These are phyloP conservation scores for Capsicum pubescens DNA, from an alignment of 257 asterid genomes.

Conservation along the genomic window DNA sequence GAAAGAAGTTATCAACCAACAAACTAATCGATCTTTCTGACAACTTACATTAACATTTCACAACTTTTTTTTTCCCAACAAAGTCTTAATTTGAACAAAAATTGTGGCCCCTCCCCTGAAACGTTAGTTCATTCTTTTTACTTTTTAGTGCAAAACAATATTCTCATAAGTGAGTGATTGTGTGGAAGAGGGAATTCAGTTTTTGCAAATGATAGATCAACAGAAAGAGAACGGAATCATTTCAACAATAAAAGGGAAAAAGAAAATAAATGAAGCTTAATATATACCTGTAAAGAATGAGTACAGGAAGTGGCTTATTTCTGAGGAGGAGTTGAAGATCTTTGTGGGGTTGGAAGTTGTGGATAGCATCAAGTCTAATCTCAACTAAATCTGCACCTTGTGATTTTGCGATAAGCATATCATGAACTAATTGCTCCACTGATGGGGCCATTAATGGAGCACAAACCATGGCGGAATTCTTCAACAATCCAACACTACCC, in stretches of 20 bases:
- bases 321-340: slow-evolving; percentile 50
- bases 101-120: background rate
- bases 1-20: background rate
- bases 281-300: slow-evolving; percentile 47
- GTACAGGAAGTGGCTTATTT: slow-evolving; percentile 60
- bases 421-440: slow-evolving; percentile 50
- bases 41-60: background rate
- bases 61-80: background rate
- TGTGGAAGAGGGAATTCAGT: background rate
- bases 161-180: no score
- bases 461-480: slow-evolving; percentile 51
- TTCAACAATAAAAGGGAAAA: background rate
- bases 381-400: slow-evolving; percentile 68
- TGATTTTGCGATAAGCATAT: slow-evolving; percentile 53
- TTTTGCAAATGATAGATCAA: no score
- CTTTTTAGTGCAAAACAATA: no score
- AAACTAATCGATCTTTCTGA: background rate
- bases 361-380: slow-evolving; percentile 46
- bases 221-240: background rate
- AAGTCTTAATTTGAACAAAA: background rate
- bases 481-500: slow-evolving; percentile 49
- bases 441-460: slow-evolving; percentile 51
- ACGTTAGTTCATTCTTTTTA: no score
- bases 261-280: background rate
- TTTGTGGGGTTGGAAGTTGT: slow-evolving; percentile 39